Percentiles rank a stretch among this genome's conserved stretches.
Conservation (phyloP, 2,329 filamentous ascomycete genomes). For the Hypoxylon sp. region DNA sequence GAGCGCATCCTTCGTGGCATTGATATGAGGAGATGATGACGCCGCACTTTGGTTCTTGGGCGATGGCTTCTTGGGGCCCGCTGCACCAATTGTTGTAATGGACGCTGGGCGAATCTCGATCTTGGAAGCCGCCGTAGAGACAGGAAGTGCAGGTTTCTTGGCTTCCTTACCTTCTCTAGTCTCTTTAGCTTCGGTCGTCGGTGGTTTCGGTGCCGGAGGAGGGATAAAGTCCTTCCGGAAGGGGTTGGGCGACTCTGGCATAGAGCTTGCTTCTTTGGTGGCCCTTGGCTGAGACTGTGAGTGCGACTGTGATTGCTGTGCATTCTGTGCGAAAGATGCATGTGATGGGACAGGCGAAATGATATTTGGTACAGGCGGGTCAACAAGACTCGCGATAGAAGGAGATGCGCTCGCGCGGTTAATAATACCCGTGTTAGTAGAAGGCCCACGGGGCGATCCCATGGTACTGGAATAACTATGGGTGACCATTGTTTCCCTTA, state of each 20-base stretch:
- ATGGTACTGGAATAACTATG: slow-evolving; percentile 65
- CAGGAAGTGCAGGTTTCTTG: slow-evolving; percentile 59
- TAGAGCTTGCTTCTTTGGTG: slow-evolving; percentile 56
- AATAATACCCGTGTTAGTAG: slow-evolving; percentile 54
- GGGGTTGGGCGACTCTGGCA: slow-evolving; percentile 62
- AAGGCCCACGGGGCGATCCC: slow-evolving; percentile 66
- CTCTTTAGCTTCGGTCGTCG: slow-evolving; percentile 58
- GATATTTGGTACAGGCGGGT: slow-evolving; percentile 70
- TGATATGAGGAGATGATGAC: slow-evolving; percentile 66
- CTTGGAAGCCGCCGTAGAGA: slow-evolving; percentile 48
- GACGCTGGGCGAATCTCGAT: slow-evolving; percentile 56
- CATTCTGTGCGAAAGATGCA: slow-evolving; percentile 55
- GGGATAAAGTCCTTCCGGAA: slow-evolving; percentile 57
- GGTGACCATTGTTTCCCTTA: slow-evolving; percentile 72
- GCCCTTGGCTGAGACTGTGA: slow-evolving; percentile 53
- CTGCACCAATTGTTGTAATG: slow-evolving; percentile 55
- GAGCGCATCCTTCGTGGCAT: slow-evolving; percentile 64
- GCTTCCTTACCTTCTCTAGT: slow-evolving; percentile 58
- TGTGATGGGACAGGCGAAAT: slow-evolving; percentile 59
- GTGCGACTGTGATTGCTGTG: slow-evolving; percentile 51
- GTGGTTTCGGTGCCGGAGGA: slow-evolving; percentile 53
- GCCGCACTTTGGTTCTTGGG: slow-evolving; percentile 58
- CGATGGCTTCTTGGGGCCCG: slow-evolving; percentile 50
- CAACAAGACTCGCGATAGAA: slow-evolving; percentile 91
- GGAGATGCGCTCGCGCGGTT: slow-evolving; percentile 90